Conservation (phyloP, 1,284 basidiomycete genomes). For the Irpex sp. region DNA sequence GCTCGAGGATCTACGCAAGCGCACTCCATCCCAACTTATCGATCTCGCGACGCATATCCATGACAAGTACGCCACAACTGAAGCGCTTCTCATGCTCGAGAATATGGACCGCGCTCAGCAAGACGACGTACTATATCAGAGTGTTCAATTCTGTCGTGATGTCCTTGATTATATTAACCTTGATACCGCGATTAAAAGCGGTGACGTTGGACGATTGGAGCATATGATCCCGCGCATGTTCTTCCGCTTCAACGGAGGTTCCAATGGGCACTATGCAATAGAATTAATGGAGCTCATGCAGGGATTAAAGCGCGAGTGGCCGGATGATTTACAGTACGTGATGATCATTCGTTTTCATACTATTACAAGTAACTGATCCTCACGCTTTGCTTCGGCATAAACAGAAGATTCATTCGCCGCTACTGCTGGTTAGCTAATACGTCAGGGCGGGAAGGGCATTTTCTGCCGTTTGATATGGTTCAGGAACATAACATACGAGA, state of each 20-base stretch:
- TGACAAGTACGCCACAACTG: constrained; percentile 1
- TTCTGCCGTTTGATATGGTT: constrained; percentile 13
- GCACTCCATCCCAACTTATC: constrained; percentile 19
- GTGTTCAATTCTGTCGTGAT: constrained; percentile 31
- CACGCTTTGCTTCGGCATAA: neutral
- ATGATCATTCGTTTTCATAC: neutral
- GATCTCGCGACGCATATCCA: constrained; percentile 16
- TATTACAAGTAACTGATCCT: neutral
- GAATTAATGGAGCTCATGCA: constrained; percentile 36
- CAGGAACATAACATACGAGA: constrained; percentile 18
- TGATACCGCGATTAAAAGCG: constrained; percentile 29
- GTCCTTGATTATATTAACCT: constrained; percentile 32
- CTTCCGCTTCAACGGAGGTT: constrained; percentile 28
- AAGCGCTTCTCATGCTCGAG: neutral
- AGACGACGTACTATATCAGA: constrained; percentile 25
- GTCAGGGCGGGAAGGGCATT: constrained; percentile 21
- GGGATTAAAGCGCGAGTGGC: constrained; percentile 30
- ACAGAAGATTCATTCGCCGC: constrained; percentile 20
- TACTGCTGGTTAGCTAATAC: constrained; percentile 35
- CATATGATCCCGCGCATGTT: constrained; percentile 27
- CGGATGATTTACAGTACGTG: constrained; percentile 23
- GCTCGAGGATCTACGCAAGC: constrained; percentile 21
- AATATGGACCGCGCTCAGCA: constrained; percentile 17
- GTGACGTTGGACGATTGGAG: constrained; percentile 36
- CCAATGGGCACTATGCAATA: constrained; percentile 28